Base-by-base conservation (phyloP, 176 grass and related monocot genomes). In the Eragrostis nindensis region DNA sequence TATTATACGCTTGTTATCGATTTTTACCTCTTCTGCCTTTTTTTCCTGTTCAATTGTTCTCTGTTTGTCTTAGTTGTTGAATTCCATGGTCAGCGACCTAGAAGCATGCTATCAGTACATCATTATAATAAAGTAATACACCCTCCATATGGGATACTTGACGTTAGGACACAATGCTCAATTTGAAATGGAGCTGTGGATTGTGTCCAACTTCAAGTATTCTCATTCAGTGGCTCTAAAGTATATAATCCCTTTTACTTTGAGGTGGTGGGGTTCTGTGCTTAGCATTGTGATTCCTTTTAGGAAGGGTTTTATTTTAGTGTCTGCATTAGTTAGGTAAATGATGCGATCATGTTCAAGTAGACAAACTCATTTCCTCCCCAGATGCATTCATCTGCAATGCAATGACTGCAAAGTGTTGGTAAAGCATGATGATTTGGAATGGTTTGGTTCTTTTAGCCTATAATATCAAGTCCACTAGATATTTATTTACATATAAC, bases 1-100 rank as follows among this genome's bases (percentile, higher is more conserved):
- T 99, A 99, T 79, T 74, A 19, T 87, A 15, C 5, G 8, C 47
- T 3, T 45, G 29, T 26, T 73, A 76, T 70, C 48, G 43, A 74
- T 46, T 66, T 40, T 29, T 78, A 16, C 21, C 82, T 71, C 36
- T 71, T 77, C 15, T 83, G 48, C 30, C 27, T 71, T 71, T 85
- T 79, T 85, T 53, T 14, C 56, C 16, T 44, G 17, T 65, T 55
- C 27, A 61, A 12, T 66, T 32, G 16, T 48, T 16, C 53, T 42
- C 6, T 64, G 2, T 78, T 63, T 22, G 1, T 32, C 47, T 38
- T 1, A 24, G 48, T 22, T 70, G 24, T 70, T 22, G 21, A 50
- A 36, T 68, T 67, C n/a, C 68, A 30, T 65, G 43, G 68, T 26
- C 17, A 56, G 75, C 26, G 71, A 47, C 42, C 39, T 32, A 47